Conservation (phyloP, 306 rosid species). For the Canavalia gladiata region DNA sequence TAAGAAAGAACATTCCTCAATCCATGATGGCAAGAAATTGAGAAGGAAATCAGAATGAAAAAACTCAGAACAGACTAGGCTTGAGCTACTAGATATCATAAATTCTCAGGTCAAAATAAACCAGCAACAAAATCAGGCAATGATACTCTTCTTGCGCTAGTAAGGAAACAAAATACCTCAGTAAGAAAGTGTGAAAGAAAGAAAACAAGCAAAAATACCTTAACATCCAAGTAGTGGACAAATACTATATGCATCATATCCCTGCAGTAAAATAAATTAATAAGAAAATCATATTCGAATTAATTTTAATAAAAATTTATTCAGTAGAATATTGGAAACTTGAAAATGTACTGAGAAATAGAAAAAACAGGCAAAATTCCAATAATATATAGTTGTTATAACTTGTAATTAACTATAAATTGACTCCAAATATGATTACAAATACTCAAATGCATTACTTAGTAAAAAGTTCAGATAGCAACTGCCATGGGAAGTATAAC, state of each 20-base stretch:
- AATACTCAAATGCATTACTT: slow-evolving; percentile 33
- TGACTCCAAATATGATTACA: background rate
- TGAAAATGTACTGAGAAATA: slow-evolving; percentile 13
- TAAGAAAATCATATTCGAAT: slow-evolving; percentile 41
- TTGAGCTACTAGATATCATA: slow-evolving; percentile 31
- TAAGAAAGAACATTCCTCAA: slow-evolving; percentile 15
- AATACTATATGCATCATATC: slow-evolving; percentile 92
- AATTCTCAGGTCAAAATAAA: slow-evolving; percentile 29
- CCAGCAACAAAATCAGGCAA: slow-evolving; percentile 15
- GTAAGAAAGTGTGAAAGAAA: slow-evolving; percentile 39
- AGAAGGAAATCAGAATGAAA: slow-evolving; percentile 21
- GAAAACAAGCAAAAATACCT: slow-evolving; percentile 63
- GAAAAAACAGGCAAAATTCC: background rate
- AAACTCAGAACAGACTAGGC: slow-evolving; percentile 9
- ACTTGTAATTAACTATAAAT: background rate
- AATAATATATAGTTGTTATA: background rate
- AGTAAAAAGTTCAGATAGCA: slow-evolving; percentile 17
- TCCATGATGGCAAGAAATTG: slow-evolving; percentile 13
- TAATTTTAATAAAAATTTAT: slow-evolving; percentile 31
- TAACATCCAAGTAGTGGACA: slow-evolving; percentile 92
- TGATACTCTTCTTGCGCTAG: slow-evolving; percentile 19
- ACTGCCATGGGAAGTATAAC: slow-evolving; percentile 8
- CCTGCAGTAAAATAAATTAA: slow-evolving; percentile 64
- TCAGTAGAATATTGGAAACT: slow-evolving; percentile 35
- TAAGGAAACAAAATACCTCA: slow-evolving; percentile 60